Evolutionary conservation across 306 rosid species (phyloP), one percentile per base, ranked within the genome.

Genomic region (Prunus armeniaca): DNA sequence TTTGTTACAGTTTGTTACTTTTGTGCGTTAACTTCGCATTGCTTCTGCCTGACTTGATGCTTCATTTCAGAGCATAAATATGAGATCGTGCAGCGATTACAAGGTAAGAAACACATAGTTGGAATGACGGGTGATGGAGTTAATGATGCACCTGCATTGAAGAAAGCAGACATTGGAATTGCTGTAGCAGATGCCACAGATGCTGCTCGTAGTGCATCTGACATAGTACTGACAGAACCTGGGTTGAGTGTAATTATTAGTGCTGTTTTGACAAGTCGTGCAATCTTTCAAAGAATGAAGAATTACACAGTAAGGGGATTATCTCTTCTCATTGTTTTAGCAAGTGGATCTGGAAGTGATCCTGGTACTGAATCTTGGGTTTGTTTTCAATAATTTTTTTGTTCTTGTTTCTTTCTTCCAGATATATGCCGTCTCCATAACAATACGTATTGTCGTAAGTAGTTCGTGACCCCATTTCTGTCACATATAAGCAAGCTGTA

Each of bases 81-180:
- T 49, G 78, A 75, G 34, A 75, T 75, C 3, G 78, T 75, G 10
- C 69, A 75, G 50, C n/a, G 78, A 50, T 34, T 75, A 75, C 78
- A 75, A 75, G 17, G 17, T 25, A 62, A 62, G 50, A 75, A 75
- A 45, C 78, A 75, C 71, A 63, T 75, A 12, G 69, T 62, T 64
- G 78, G 78, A 63, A 75, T 75, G 78, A 75, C 78, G 2, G 78
- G 78, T 27, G 78, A 75, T 63, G 78, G 78, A 46, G 78, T 75
- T 19, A 75, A 75, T 75, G 77, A 73, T 56, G 77, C 77, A 73
- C 77, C 77, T 43, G 77, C 77, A 32, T 43, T 73, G 67, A 73
- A 73, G 55, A 73, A 41, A 73, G 77, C 77, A 24, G 77, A 73
- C 77, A 58, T 73, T 22, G 77, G 77, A 19, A 75, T 75, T 75